Conservation (phyloP, 495 filamentous ascomycete species). For the Gamarada debralockiae region DNA sequence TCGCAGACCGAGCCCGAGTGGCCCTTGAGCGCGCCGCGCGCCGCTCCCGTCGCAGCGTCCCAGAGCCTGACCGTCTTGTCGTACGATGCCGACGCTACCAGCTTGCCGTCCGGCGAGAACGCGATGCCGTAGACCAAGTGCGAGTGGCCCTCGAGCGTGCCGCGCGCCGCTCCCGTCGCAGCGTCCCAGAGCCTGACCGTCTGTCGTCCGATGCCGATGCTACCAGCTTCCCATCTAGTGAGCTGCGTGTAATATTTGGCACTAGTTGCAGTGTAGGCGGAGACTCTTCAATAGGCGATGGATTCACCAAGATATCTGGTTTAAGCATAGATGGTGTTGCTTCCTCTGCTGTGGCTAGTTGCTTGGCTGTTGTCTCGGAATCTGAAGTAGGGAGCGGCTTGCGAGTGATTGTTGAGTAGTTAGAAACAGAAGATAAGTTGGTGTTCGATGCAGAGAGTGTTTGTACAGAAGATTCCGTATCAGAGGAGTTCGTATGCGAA, state of each 20-base stretch:
- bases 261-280: neutral
- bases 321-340: neutral
- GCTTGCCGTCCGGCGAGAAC: no score
- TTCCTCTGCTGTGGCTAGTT: neutral
- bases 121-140: no score
- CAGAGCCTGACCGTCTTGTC: no score
- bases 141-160: no score
- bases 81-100: no score
- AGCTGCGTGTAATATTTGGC: neutral
- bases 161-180: no score
- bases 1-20: no score
- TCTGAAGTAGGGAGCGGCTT: neutral
- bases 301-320: neutral
- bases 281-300: neutral
- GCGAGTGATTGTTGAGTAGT: neutral
- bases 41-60: no score
- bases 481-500: neutral
- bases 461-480: neutral
- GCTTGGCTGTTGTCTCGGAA: neutral
- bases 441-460: neutral
- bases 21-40: no score
- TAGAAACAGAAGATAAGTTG: neutral
- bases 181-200: no score
- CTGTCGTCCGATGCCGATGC: neutral
- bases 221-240: neutral